Evolutionary conservation across 2,329 filamentous ascomycete species (phyloP).

Genomic region (Cephalotrichum gorgonifer): DNA sequence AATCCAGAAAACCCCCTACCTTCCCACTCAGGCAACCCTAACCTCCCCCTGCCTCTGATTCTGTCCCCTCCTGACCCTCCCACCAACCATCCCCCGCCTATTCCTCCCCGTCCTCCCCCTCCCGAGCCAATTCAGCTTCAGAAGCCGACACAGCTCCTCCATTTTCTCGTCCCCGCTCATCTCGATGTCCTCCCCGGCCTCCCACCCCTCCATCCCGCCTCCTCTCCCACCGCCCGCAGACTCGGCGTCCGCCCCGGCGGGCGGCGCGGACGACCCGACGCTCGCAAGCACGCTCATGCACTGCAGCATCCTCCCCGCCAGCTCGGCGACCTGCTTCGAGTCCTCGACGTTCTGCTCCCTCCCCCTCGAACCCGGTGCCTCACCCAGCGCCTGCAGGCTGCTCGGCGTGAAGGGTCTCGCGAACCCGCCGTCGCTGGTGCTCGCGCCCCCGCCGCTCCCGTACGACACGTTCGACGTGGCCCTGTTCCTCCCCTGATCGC

Average conservation of each 20-base stretch:
- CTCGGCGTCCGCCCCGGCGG: neutral
- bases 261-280: conserved; percentile 33
- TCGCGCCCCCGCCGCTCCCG: conserved; percentile 27
- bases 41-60: conserved; percentile 21
- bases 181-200: neutral
- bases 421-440: conserved; percentile 20
- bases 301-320: conserved; percentile 90
- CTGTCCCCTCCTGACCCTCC: conserved; percentile 34
- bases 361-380: conserved; percentile 20
- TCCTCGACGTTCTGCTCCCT: conserved; percentile 54
- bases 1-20: neutral
- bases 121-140: conserved; percentile 96
- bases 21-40: conserved; percentile 21
- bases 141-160: conserved; percentile 69
- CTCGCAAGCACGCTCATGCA: conserved; percentile 85
- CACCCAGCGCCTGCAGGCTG: conserved; percentile 22
- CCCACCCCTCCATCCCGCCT: conserved; percentile 20
- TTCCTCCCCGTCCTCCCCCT: conserved; percentile 83
- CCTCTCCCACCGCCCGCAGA: conserved; percentile 31
- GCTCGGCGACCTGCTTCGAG: conserved; percentile 78
- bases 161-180: conserved; percentile 57
- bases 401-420: conserved; percentile 42
- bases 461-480: conserved; percentile 79
- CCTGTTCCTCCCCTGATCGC: conserved; percentile 55
- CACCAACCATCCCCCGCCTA: conserved; percentile 78